phyloP scores from a whole-genome alignment of 2,329 filamentous ascomycete species.

The Xylaria sp. region DNA sequence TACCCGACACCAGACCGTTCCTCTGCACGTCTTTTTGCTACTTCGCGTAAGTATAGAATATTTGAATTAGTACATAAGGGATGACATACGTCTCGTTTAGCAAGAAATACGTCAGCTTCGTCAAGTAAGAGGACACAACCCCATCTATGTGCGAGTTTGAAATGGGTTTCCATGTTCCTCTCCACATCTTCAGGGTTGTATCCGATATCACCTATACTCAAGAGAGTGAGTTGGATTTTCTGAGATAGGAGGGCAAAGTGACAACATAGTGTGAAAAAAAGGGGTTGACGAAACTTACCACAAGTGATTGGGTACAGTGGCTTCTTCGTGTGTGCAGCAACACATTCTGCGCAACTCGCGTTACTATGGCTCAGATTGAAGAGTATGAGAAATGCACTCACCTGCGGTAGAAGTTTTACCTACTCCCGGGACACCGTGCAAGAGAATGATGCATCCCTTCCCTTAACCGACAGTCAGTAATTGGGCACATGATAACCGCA shows the following conservation, averaged over 20 bases:
- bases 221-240: neutral
- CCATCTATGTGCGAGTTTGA: conserved; percentile 2
- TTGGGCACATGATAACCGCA: neutral
- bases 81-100: neutral
- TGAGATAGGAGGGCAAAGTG: neutral
- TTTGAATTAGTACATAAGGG: neutral
- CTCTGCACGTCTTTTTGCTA: neutral
- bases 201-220: neutral
- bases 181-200: neutral
- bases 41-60: neutral
- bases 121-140: conserved; percentile 4
- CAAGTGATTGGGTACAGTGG: neutral
- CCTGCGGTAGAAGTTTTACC: conserved; percentile 12
- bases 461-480: neutral
- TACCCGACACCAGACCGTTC: neutral
- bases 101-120: conserved; percentile 2
- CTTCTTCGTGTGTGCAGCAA: neutral
- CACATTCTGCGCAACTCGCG: neutral
- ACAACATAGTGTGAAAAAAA: too few relatives aligned
- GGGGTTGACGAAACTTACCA: neutral
- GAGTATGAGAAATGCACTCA: neutral
- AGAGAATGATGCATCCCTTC: neutral
- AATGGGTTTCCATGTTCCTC: neutral
- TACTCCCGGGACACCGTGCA: neutral
- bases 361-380: neutral